Evolutionary conservation across 257 asterid genomes (phyloP).

Genomic region (Coffea canephora): DNA sequence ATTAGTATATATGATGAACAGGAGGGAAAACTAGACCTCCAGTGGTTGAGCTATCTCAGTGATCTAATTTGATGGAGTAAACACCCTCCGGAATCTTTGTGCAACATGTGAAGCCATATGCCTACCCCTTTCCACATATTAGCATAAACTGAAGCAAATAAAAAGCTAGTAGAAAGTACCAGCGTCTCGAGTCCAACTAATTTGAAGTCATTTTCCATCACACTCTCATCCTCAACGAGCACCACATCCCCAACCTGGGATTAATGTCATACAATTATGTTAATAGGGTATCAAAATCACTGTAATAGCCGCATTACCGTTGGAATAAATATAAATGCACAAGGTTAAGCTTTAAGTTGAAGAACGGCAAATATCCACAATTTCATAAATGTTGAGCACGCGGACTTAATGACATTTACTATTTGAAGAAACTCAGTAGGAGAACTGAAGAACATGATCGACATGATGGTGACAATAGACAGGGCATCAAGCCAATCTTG

Average conservation of each 20-base stretch:
- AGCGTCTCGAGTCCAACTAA: conserved; percentile 56
- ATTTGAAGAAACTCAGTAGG: not conserved
- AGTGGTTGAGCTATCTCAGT: not conserved
- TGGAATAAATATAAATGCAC: not conserved
- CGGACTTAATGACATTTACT: not conserved
- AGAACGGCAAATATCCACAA: not conserved
- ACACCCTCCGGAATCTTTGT: not conserved
- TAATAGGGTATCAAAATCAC: conserved; percentile 7
- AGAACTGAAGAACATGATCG: not conserved
- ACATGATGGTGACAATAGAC: not conserved
- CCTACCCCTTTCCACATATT: not conserved
- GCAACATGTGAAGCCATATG: not conserved
- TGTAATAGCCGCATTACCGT: not conserved
- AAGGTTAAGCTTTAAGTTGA: not conserved
- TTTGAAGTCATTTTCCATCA: conserved; percentile 47
- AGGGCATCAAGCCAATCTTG: not conserved
- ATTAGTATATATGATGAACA: not conserved
- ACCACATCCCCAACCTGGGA: conserved; percentile 65
- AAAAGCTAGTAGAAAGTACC: conserved; percentile 33
- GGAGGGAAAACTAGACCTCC: not conserved
- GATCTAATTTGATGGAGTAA: not conserved
- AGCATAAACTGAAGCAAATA: too few relatives aligned
- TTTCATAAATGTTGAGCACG: not conserved
- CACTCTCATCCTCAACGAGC: conserved; percentile 52
- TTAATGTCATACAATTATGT: not conserved